Evolutionary conservation across 1,284 basidiomycete species (phyloP), one percentile per base, ranked within the genome.

Genomic region (Apiotrichum domesticum): DNA sequence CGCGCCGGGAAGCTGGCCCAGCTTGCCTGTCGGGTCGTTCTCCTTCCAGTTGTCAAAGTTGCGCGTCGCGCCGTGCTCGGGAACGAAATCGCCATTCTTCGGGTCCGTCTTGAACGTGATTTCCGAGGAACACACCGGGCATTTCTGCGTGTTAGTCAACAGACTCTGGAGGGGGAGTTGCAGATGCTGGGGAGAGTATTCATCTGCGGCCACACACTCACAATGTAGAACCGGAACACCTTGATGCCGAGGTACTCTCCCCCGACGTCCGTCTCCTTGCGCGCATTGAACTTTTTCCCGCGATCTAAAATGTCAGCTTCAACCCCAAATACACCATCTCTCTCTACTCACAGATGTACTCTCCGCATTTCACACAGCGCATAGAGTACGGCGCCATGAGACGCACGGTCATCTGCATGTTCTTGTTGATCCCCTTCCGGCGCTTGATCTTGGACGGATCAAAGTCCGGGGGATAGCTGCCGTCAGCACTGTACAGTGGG

Each of bases 41-140:
- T 73, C 72, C 9, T 63, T 57, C 71, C 76, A 71, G 55, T 75
- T 75, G 76, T 97, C 93, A 70, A 95, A 96, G 71, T 96, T 97
- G 15, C 93, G 84, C 7, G 87, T 90, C 33, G 93, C 93, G 37
- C 93, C 93, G 70, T 95, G 92, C 74, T 97, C 93, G 42, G 88
- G 89, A 11, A 81, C 64, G 68, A 96, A 97, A 75, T 97, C 93
- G 1, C 92, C 95, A 70, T 96, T 97, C 82, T 95, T 95, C 8
- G 95, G 96, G 73, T 98, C 96, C 0, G 95, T 98, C 77, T 98
- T 98, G 85, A 99, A 99, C 0, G 96, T 98, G 65, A 99, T 98
- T 74, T 99, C 96, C 7, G 94, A 89, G 2, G 92, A 96, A 73
- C 93, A 97, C 46, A 91, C 79, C 6, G 91, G 93, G 69, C 93